Base-by-base conservation (phyloP, 495 filamentous ascomycete genomes). In the Hyaloscypha hepaticicola region DNA sequence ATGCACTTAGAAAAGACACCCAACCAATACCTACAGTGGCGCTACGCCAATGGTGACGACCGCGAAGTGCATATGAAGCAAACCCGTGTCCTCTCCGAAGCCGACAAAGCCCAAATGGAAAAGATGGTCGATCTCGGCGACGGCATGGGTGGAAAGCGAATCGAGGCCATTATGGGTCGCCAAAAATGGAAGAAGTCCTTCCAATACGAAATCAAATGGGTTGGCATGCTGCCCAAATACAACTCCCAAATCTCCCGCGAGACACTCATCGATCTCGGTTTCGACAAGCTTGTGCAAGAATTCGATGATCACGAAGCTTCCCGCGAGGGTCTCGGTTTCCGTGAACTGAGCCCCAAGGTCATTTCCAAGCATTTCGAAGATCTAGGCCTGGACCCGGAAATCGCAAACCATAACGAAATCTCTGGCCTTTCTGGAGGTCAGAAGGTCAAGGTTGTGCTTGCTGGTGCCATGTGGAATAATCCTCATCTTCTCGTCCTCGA, bases 1-100 rank as follows among this genome's bases (percentile, higher is more conserved):
- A 96, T 97, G 94, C 95, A 99, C 73, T 83, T 99, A 68, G 95
- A 99, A 75, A 98, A 98, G 85, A 99, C 95, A 4, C 95, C 95
- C 9, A 97, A 94, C 73, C 95, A 99, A 76, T 99, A 99, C 72
- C 83, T 99, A 33, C 94, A 97, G 80, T 99, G 95, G 95, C 91
- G 95, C 65, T 99, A 98, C 72, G 91, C 91, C 58, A 90, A 97
- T 73, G 95, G 95, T 69, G 94, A 97, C 68, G 95, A 99, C 73
- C 90, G 95, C 55, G 95, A 99, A 73, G 96, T 99, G 41, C 83
- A 93, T 73, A 82, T 99, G 83, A 99, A 99, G 84, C 93, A 97
- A 77, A 97, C 95, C 19, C 91, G 95, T 77, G 83, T 93, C 57
- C 82, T 99, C 49, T 95, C 92, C 19, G 85, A 85, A 0, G 87